Evolutionary conservation across 2,329 filamentous ascomycete species (phyloP), one percentile per base, ranked within the genome.

Genomic region (Penicillium capsulatum): DNA sequence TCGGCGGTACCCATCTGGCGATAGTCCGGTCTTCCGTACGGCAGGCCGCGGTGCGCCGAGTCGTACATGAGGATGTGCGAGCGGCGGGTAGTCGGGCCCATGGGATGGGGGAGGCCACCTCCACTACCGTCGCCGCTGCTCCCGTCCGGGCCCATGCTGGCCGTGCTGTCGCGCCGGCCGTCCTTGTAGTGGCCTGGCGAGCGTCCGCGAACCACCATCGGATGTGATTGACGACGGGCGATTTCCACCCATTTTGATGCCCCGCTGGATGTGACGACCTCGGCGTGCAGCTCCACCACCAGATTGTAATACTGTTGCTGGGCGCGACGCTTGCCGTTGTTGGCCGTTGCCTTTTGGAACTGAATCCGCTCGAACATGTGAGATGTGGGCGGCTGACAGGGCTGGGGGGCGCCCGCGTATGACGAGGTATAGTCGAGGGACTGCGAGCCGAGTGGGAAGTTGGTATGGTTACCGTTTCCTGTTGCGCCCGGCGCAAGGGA

Each of bases 271-370:
- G 54, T 46, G 24, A 55, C 59, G 2, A 87, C 69, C 48, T 90
- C 81, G 6, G 78, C 86, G 64, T 80, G 87, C 1, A 94, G 77
- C 60, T 94, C 88, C 3, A 94, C 83, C 31, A 94, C 79, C n/a
- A 96, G 74, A 55, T 92, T 86, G 58, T 94, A 95, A 63, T 89
- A 94, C 55, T 95, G 90, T 59, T 96, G 89, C 13, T 89, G 87
- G 1, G 89, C 89, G 40, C 90, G 76, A 51, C 90, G 77, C 64
- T 94, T 94, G 32, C 89, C 89, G 52, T 96, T 96, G 68, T 95
- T 96, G 16, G 88, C 87, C 0, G 89, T 95, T 1, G 90, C 89
- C 50, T 87, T 86, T 63, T 94, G 94, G 75, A 95, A 96, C 55
- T 95, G 89, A 36, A 95, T 92, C 8, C 90, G 81, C 60, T 95